Base-by-base conservation (phyloP, 1,284 basidiomycete species). In the Coriolopsis trogii region DNA sequence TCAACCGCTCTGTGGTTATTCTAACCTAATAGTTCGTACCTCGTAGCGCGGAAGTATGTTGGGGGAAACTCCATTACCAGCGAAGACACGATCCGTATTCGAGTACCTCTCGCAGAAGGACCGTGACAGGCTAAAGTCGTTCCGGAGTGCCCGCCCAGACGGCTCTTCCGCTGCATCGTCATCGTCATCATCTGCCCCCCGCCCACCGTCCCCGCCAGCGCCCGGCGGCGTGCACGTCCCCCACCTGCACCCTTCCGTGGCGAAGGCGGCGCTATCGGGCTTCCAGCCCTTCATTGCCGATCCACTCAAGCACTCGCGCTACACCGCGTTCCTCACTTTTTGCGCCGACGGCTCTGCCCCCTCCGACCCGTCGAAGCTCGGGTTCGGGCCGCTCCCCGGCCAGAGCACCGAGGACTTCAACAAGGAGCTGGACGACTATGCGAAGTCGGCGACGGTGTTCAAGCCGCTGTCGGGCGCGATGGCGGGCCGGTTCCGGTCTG, bases 41-140 rank as follows among this genome's bases (percentile, higher is more conserved):
- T 39, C 3, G 33, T 60, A 96, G 88, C 82, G 96, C 42, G 95
- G 93, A 24, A 71, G 78, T 3, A 75, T 91, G 7, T 76, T 99
- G 0, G 95, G 96, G 41, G 96, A 98, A 70, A 80, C 80, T 0
- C 81, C 81, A 4, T 74, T 90, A 6, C 81, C 85, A 2, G 74
- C 84, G 2, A 83, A 83, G 31, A 80, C 85, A 1, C 85, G 84
- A 34, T 96, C 93, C 0, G 83, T 99, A 3, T 95, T 95, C 64
- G 94, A 98, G 41, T 98, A 89, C 68, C 85, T 98, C 65, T 95
- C 94, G 0, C 83, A 89, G 57, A 95, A 95, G 67, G 93, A 95
- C 61, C 81, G 84, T 45, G 93, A 96, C 53, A 85, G 94, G 3
- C 78, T 98, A 3, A 84, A 90, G 53, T 79, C 80, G 9, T 78